These are phyloP conservation scores for Barbatosphaeria neglecta DNA, from an alignment of 495 filamentous ascomycete species.

Conservation along the genomic window DNA sequence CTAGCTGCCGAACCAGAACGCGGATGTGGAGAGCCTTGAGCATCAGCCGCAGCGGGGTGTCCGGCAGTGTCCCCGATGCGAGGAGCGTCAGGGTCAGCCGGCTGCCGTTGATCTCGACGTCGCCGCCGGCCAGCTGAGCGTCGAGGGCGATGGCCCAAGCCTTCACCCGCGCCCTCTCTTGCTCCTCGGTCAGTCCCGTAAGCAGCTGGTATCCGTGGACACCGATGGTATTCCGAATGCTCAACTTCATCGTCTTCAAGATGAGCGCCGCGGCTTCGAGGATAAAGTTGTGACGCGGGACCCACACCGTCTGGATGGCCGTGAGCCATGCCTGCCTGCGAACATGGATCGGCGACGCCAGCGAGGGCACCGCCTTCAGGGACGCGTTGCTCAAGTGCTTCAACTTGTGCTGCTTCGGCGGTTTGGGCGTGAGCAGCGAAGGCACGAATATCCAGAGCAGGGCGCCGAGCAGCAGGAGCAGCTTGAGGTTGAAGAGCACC, in stretches of 20 bases:
- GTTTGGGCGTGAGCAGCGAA: conserved; percentile 44
- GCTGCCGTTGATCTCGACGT: conserved; percentile 79
- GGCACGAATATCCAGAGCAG: conserved; percentile 57
- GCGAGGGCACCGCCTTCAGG: conserved; percentile 48
- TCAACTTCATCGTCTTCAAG: conserved; percentile 69
- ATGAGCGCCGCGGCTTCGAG: conserved; percentile 73
- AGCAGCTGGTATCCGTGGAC: conserved; percentile 61
- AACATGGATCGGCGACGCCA: conserved; percentile 74
- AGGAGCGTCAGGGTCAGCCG: conserved; percentile 78
- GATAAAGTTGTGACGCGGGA: conserved; percentile 77
- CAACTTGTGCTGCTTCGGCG: conserved; percentile 28
- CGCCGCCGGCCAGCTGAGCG: conserved; percentile 88
- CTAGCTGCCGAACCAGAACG: conserved; percentile 71
- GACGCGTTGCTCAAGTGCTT: conserved; percentile 15
- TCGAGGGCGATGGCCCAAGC: conserved; percentile 93
- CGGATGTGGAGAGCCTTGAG: conserved; percentile 86
- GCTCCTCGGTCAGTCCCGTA: conserved; percentile 70
- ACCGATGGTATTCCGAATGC: conserved; percentile 67
- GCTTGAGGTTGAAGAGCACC: conserved; percentile 39
- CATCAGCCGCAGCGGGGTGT: conserved; percentile 78
- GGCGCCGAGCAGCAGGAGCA: conserved; percentile 51
- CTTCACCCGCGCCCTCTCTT: conserved; percentile 78
- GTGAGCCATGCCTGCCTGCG: conserved; percentile 88
- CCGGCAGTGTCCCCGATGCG: conserved; percentile 76
- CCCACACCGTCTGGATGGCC: conserved; percentile 85